phyloP scores from a whole-genome alignment of 2,329 filamentous ascomycete genomes.

The Ilyonectria sp. region DNA sequence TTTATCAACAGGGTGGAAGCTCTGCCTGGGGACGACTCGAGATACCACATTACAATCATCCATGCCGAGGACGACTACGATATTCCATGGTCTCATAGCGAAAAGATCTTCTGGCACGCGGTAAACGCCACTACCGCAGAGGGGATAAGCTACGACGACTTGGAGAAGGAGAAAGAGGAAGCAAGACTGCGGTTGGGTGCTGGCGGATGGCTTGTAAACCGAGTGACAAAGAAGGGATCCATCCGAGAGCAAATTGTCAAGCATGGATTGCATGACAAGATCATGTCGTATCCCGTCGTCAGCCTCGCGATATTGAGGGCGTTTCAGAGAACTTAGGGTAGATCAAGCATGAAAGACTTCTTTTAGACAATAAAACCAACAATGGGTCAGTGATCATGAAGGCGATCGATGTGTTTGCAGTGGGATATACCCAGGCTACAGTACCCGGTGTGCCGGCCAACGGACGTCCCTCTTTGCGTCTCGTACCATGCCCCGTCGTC shows the following conservation, averaged over 20 bases:
- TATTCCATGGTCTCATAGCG: conserved; percentile 61
- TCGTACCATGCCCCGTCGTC: too few relatives aligned
- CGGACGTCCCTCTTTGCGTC: too few relatives aligned
- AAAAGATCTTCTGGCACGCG: conserved; percentile 63
- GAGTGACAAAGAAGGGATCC: conserved; percentile 61
- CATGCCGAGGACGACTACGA: conserved; percentile 63
- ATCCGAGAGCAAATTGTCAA: conserved; percentile 65
- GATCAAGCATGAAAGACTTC: background rate
- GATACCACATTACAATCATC: conserved; percentile 58
- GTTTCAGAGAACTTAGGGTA: conserved; percentile 4
- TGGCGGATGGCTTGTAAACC: conserved; percentile 60
- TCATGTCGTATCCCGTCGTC: conserved; percentile 66
- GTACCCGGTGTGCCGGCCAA: too few relatives aligned
- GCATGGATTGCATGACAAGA: conserved; percentile 65
- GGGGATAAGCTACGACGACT: conserved; percentile 48
- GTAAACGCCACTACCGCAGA: conserved; percentile 57
- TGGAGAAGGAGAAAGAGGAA: conserved; percentile 38
- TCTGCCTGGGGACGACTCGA: background rate
- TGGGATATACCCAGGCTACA: too few relatives aligned
- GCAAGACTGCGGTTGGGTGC: conserved; percentile 47
- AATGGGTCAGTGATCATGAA: too few relatives aligned
- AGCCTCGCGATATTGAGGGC: conserved; percentile 58
- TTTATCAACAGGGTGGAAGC: conserved; percentile 48
- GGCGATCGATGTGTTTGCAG: too few relatives aligned
- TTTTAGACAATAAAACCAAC: too few relatives aligned